Base-by-base conservation (phyloP, 129 eudicot species). In the Ambrosia trifida region DNA sequence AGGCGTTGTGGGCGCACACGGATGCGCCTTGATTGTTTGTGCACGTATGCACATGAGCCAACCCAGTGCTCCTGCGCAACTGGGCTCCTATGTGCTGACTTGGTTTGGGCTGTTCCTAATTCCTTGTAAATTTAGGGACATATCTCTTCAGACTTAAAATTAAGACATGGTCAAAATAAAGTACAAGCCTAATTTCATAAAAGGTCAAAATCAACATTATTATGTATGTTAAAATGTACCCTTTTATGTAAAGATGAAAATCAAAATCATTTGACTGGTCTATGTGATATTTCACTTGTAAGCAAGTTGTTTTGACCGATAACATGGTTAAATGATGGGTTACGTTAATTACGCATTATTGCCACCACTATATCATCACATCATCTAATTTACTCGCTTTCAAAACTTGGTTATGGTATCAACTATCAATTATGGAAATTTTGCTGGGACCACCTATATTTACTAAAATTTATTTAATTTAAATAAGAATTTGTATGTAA, bases 251-350 rank as follows among this genome's bases (percentile, higher is more conserved):
- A 71, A 43, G n/a, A 56, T 41, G 3, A 19, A 36, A 71, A 20
- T 3, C 16, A 72, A 58, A 46, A 20, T 24, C 14, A 41, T 40
- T 59, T 45, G 2, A 41, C 3, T 44, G 47, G 32, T 40, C 0
- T 31, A 13, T 28, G 7, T n/a, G 38, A 18, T 8, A 40, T 65
- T 31, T 43, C 38, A 7, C 24, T 53, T 74, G 17, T 61, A 20
- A n/a, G n/a, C 16, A 11, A 14, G 18, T 44, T 31, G 49, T 76
- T 76, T 67, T 76, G 68, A 67, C 61, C 60, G n/a, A 44, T 31
- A 76, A 67, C 80, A 76, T 76, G 80, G 73, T 60, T 54, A 75
- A 75, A 75, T 75, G 73, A 75, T 75, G 73, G 17, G 20, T 31
- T 56, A 53, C 38, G 6, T 9, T 20, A 38, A 64, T 56, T 66